A percentile compares a stretch with the other conserved stretches of the same genome.
phyloP scores from a whole-genome alignment of 2,329 filamentous ascomycete species.

The Penicillium verrucosum region DNA sequence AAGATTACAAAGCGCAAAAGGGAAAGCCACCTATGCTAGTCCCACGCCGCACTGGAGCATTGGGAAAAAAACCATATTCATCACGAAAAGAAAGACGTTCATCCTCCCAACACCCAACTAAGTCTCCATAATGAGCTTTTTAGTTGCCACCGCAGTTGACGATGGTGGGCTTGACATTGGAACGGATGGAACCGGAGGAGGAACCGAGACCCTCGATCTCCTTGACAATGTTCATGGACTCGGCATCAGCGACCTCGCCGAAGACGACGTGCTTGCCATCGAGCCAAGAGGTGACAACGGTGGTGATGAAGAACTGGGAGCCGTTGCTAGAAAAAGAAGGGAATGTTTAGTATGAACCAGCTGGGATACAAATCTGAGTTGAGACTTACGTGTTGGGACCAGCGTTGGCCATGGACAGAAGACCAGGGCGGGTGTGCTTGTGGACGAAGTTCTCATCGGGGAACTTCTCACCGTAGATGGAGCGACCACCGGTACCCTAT shows the following conservation, averaged over 20 bases:
- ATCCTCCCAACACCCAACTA: slow-evolving; percentile 7
- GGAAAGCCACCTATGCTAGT: slow-evolving; percentile 9
- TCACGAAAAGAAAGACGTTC: slow-evolving; percentile 8
- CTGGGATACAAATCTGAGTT: background rate
- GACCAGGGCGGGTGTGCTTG: slow-evolving; percentile 70
- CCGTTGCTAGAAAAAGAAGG: slow-evolving; percentile 51
- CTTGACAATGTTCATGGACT: slow-evolving; percentile 55
- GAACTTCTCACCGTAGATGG: slow-evolving; percentile 95
- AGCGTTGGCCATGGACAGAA: slow-evolving; percentile 93
- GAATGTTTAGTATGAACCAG: slow-evolving; percentile 2
- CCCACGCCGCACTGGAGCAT: background rate
- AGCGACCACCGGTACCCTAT: slow-evolving; percentile 85
- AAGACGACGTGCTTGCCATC: slow-evolving; percentile 70
- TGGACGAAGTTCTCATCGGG: slow-evolving; percentile 84
- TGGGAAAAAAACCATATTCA: background rate
- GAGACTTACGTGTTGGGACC: slow-evolving; percentile 77
- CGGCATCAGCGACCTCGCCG: slow-evolving; percentile 58
- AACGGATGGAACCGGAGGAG: slow-evolving; percentile 51
- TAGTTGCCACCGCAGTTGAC: slow-evolving; percentile 49
- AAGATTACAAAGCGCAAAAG: slow-evolving; percentile 27
- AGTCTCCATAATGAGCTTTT: slow-evolving; percentile 21
- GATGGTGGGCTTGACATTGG: slow-evolving; percentile 56
- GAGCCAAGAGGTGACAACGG: slow-evolving; percentile 63
- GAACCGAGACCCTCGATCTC: slow-evolving; percentile 59
- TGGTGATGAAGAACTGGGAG: slow-evolving; percentile 72